Percentiles rank a stretch among this genome's conserved stretches.
Conservation (phyloP, 2,329 filamentous ascomycete genomes). For the Dactylellina sp. region DNA sequence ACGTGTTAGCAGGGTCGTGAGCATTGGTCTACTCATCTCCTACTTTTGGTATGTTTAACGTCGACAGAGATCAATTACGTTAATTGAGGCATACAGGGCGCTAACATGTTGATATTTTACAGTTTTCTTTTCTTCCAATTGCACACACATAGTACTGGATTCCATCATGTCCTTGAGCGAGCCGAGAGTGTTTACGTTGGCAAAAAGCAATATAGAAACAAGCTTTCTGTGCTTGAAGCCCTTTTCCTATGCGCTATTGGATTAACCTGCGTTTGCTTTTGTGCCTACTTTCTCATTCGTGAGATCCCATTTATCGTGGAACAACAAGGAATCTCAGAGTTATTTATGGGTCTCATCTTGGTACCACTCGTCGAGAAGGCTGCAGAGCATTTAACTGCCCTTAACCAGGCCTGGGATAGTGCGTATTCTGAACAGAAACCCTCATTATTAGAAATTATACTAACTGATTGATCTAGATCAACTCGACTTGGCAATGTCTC, state of each 20-base stretch:
- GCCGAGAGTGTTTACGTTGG: conserved; percentile 33
- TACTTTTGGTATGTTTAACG: conserved; percentile 38
- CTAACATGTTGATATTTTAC: conserved; percentile 64
- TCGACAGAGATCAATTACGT: not conserved
- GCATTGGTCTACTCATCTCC: conserved; percentile 43
- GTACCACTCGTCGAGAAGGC: conserved; percentile 86
- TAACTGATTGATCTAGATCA: conserved; percentile 14
- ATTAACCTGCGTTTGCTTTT: conserved; percentile 23
- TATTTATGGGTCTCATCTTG: conserved; percentile 78
- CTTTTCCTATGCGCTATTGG: conserved; percentile 16
- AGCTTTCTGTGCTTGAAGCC: conserved; percentile 31
- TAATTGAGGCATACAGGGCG: conserved; percentile 62
- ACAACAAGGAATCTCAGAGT: conserved; percentile 68
- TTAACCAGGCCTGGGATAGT: conserved; percentile 86
- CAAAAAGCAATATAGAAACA: conserved; percentile 27
- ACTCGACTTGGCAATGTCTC: conserved; percentile 85
- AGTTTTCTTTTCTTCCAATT: conserved; percentile 40
- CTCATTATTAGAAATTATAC: not conserved
- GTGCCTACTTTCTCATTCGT: conserved; percentile 26
- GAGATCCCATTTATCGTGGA: conserved; percentile 24
- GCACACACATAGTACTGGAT: conserved; percentile 27
- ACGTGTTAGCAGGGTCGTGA: conserved; percentile 44
- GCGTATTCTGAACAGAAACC: conserved; percentile 63
- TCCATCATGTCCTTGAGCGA: conserved; percentile 30
- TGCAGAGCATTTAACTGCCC: conserved; percentile 83